These are phyloP conservation scores for Chlorella variabilis DNA, from an alignment of 163 green algal genomes.

Conservation along the genomic window DNA sequence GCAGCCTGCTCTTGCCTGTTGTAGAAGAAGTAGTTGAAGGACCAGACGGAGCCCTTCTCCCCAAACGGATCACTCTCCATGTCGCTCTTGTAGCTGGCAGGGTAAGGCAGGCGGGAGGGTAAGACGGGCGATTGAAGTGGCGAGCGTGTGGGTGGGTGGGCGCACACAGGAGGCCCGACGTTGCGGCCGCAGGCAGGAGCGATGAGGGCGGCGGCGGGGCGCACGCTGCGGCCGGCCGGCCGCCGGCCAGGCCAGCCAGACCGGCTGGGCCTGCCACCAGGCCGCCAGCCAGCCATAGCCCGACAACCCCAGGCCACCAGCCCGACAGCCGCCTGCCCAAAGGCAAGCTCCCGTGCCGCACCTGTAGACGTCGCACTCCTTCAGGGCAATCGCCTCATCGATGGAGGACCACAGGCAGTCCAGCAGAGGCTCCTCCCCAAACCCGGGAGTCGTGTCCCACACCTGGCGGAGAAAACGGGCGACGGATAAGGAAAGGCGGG, in stretches of 20 bases:
- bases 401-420: slow-evolving; percentile 92
- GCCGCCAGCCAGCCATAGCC: too few relatives aligned
- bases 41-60: slow-evolving; percentile 89
- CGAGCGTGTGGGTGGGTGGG: too few relatives aligned
- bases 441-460: slow-evolving; percentile 84
- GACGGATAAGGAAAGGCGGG: background rate
- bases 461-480: slow-evolving; percentile 50
- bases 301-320: too few relatives aligned
- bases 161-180: too few relatives aligned
- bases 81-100: slow-evolving; percentile 75
- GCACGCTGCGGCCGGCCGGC: too few relatives aligned
- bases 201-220: too few relatives aligned
- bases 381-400: slow-evolving; percentile 91
- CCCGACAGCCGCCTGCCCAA: too few relatives aligned
- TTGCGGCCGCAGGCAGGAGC: too few relatives aligned
- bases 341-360: too few relatives aligned
- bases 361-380: slow-evolving; percentile 95
- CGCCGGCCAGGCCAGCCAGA: too few relatives aligned
- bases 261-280: too few relatives aligned
- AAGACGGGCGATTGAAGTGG: background rate
- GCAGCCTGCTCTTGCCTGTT: slow-evolving; percentile 69
- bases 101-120: too few relatives aligned
- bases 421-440: slow-evolving; percentile 83
- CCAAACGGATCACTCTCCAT: slow-evolving; percentile 89
- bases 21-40: slow-evolving; percentile 99